Evolutionary conservation across 129 eudicot genomes (phyloP), one percentile per base, ranked within the genome.

Genomic region (Rutidosis leptorrhynchoides): DNA sequence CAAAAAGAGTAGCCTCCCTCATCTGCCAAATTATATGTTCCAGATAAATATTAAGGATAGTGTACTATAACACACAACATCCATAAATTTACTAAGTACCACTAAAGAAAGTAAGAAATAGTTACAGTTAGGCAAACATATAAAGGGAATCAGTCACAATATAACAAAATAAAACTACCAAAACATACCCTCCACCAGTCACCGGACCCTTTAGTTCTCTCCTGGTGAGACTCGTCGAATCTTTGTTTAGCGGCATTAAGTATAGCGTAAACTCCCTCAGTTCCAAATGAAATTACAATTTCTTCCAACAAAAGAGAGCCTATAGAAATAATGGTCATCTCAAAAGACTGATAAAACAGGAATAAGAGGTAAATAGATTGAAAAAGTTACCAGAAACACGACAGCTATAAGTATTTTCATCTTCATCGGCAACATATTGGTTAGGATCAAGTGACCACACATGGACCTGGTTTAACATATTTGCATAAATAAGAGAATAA

Each of bases 101-200:
- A 40, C 46, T 23, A n/a, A 46, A 26, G 29, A 25, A 23, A 65
- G 19, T 23, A 40, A 37, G 57, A 21, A 30, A 53, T 12, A 40
- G 46, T 16, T 6, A 25, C 14, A 56, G 26, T 55, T 25, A 30
- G 3, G 16, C 25, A 56, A 51, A 59, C 17, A 28, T 71, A 61
- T 60, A 49, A 25, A 49, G 27, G 6, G 63, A 19, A 45, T 23
- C 9, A 32, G 14, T 6, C 26, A 26, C 32, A 63, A 63, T 27
- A 43, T 9, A 73, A 15, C 30, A 64, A 14, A 9, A 53, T 51
- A 64, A 20, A 57, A 21, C 32, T 72, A 60, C 29, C 26, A 33
- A 48, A 30, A 71, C 95, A 76, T 89, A 93, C 99, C 81, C 95
- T 93, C 99, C 99, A 93, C 99, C 99, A 89, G 43, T 76, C 83